phyloP scores from a whole-genome alignment of 208 protist species.

The Leishmania braziliensis region DNA sequence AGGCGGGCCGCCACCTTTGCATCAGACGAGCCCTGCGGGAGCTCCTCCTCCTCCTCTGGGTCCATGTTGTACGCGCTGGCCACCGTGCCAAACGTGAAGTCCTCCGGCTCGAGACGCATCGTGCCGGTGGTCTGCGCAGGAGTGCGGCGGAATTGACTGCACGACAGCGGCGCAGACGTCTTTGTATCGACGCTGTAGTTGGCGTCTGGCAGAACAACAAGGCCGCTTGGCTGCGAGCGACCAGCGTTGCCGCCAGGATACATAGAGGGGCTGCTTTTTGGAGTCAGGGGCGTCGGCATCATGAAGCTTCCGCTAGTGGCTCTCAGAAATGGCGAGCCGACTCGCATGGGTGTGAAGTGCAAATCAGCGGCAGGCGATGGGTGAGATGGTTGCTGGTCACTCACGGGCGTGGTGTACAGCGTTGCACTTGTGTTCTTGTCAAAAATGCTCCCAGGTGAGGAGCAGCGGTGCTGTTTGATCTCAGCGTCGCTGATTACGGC shows the following conservation, averaged over 20 bases:
- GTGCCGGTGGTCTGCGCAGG: constrained; percentile 1
- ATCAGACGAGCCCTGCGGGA: constrained; percentile 35
- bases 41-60: constrained; percentile 33
- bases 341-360: background rate
- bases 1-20: constrained; percentile 64
- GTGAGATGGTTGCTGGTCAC: background rate
- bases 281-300: background rate
- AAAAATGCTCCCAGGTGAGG: no score
- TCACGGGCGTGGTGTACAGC: background rate
- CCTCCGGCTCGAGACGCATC: constrained; percentile 22
- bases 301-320: background rate
- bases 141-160: constrained; percentile 21
- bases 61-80: constrained; percentile 44
- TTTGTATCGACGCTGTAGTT: constrained; percentile 6
- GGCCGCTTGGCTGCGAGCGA: constrained; percentile 15
- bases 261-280: constrained; percentile 9
- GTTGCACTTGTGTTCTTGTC: background rate
- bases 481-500: background rate
- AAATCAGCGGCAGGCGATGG: background rate
- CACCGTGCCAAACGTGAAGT: constrained; percentile 54
- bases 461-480: background rate
- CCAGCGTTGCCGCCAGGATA: background rate
- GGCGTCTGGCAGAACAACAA: constrained; percentile 27
- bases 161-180: constrained; percentile 13
- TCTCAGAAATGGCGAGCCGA: background rate